Conservation (phyloP, 768 basidiomycete species). For the Naematelia aurantialba region DNA sequence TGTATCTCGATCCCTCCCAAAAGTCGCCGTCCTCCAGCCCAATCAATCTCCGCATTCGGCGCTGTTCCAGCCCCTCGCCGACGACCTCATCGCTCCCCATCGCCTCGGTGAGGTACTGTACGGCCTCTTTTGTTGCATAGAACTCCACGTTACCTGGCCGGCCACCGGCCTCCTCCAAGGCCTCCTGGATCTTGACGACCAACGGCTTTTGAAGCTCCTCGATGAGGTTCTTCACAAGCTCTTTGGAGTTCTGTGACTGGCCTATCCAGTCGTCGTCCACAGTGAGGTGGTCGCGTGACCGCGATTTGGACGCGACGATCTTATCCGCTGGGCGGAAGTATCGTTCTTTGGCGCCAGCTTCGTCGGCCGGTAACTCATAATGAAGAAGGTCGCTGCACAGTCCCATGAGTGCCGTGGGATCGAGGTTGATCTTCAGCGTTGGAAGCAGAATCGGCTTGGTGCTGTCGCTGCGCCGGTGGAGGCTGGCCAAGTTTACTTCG, state of each 20-base stretch:
- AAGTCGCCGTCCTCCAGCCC: conserved; percentile 40
- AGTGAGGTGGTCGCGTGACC: neutral
- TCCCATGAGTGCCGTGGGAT: conserved; percentile 78
- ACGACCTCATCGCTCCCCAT: conserved; percentile 61
- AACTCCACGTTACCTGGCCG: conserved; percentile 56
- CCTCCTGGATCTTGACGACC: conserved; percentile 62
- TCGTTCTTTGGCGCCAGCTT: conserved; percentile 61
- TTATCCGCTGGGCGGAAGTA: conserved; percentile 57
- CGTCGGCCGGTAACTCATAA: conserved; percentile 59
- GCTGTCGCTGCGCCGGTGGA: neutral
- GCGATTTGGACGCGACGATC: neutral
- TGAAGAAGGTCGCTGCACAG: conserved; percentile 78
- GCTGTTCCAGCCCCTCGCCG: conserved; percentile 65
- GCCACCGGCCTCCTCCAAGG: conserved; percentile 7
- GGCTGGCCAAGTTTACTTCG: conserved; percentile 9
- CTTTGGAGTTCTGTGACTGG: conserved; percentile 59
- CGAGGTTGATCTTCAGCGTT: conserved; percentile 68
- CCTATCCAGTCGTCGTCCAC: conserved; percentile 12
- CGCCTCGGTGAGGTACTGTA: conserved; percentile 68
- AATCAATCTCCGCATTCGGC: conserved; percentile 30
- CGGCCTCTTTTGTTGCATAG: conserved; percentile 76
- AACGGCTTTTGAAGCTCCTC: conserved; percentile 69
- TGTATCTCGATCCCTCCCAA: conserved; percentile 33
- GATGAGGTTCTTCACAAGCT: conserved; percentile 65
- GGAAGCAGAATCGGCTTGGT: conserved; percentile 52